Evolutionary conservation across 176 grass and related monocot species (phyloP), one percentile per base, ranked within the genome.

Genomic region (Alopecurus myosuroides): DNA sequence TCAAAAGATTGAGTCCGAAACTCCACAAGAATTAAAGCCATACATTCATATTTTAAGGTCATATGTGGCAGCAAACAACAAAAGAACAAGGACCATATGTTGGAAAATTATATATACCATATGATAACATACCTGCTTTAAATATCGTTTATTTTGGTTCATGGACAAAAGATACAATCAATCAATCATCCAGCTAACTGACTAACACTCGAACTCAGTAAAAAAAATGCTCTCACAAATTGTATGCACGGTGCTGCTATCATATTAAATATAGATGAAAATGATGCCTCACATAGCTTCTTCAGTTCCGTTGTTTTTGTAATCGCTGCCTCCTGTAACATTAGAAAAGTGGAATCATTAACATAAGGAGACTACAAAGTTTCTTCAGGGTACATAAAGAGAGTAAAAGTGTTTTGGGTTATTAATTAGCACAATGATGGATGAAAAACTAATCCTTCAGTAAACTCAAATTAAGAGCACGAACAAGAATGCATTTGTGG

Each of bases 261-360:
- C 93, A n/a, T n/a, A n/a, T n/a, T n/a, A 55, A 98, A 98, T 82
- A 95, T 86, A 41, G 93, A 77, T 58, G 96, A 98, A 34, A 98
- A 44, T 23, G 91, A 92, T 41, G 50, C 72, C 77, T 98, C 93
- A 28, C 91, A 95, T 46, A 94, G 78, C 76, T 87, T 92, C 87
- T 98, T 98, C 36, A 95, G 83, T 76, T 95, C 91, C 74, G 81
- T 94, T 64, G 93, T 90, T 84, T 95, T 95, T 31, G 82, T 82
- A 85, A 98, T 91, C 25, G 91, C 87, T 50, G 87, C 91, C 55
- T 98, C 96, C 93, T 97, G 81, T 31, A 81, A 58, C 55, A 89
- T 56, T 33, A 69, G 35, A 88, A 84, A 81, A 57, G 44, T 44
- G 23, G 84, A 75, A 64, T 77, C 17, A 53, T 46, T 41, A 74